Percentiles rank a stretch among this genome's conserved stretches.
Conservation (phyloP, 495 filamentous ascomycete species). For the Massariosphaeria phaeospora region DNA sequence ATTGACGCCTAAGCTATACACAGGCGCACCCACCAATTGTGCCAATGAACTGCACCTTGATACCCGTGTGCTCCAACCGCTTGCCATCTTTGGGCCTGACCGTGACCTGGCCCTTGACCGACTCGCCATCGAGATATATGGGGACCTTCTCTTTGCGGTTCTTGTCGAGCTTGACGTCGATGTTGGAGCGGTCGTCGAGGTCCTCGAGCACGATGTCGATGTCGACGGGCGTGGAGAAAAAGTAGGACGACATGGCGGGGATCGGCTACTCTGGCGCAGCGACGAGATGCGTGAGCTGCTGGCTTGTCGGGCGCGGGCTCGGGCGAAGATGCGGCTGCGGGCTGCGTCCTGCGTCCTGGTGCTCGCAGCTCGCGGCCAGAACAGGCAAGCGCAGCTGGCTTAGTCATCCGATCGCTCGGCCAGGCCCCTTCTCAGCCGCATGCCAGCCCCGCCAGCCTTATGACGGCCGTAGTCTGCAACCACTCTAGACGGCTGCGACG, state of each 20-base stretch:
- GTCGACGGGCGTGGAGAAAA: constrained; percentile 96
- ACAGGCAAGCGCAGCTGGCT: constrained; percentile 10
- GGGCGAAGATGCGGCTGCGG: constrained; percentile 1
- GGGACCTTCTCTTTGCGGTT: constrained; percentile 92
- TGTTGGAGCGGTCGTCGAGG: constrained; percentile 84
- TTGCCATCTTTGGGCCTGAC: constrained; percentile 98
- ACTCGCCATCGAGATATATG: constrained; percentile 96
- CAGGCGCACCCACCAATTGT: constrained; percentile 70
- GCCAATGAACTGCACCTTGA: constrained; percentile 99
- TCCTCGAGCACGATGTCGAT: constrained; percentile 98
- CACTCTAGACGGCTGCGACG: too few species aligned
- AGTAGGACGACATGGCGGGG: constrained; percentile 78
- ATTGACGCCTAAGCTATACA: constrained; percentile 78
- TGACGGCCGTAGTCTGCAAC: too few species aligned
- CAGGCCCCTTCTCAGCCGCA: background rate
- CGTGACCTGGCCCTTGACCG: constrained; percentile 91
- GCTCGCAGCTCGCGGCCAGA: background rate
- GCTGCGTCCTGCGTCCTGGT: background rate
- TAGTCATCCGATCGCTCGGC: too few species aligned
- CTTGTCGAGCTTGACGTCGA: constrained; percentile 98
- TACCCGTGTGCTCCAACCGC: constrained; percentile 93
- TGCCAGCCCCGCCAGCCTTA: constrained; percentile 11
- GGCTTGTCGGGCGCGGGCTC: background rate
- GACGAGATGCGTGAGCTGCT: background rate
- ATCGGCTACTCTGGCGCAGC: background rate